Evolutionary conservation across 2,329 filamentous ascomycete genomes (phyloP).

Genomic region (Thielaviopsis euricoi): DNA sequence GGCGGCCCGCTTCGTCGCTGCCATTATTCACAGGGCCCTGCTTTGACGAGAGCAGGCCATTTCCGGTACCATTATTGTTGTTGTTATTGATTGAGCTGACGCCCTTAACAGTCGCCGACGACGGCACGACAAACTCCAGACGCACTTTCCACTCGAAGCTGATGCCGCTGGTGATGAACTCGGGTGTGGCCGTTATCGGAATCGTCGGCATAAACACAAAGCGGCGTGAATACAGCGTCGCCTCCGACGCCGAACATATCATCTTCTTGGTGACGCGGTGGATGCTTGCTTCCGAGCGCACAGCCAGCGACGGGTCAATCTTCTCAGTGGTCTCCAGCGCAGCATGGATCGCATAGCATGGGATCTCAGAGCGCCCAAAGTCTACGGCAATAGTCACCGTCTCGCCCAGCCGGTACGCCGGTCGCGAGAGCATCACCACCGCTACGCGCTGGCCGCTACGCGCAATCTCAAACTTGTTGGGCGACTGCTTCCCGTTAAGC

Average conservation of each 20-base stretch:
- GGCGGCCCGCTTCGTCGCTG: slow-evolving; percentile 13
- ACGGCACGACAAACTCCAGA: slow-evolving; percentile 79
- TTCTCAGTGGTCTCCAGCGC: slow-evolving; percentile 77
- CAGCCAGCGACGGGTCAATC: slow-evolving; percentile 61
- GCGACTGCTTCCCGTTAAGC: slow-evolving; percentile 52
- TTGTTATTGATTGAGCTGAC: background rate
- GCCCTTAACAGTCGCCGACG: background rate
- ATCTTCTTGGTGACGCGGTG: slow-evolving; percentile 72
- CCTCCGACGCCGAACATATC: slow-evolving; percentile 63
- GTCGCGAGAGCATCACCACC: slow-evolving; percentile 73
- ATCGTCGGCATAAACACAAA: slow-evolving; percentile 72
- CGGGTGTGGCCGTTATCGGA: slow-evolving; percentile 68
- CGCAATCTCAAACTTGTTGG: slow-evolving; percentile 91
- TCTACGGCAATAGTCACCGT: slow-evolving; percentile 71
- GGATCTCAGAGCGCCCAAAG: slow-evolving; percentile 59
- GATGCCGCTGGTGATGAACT: slow-evolving; percentile 81
- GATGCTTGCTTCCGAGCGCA: slow-evolving; percentile 74
- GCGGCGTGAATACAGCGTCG: slow-evolving; percentile 63
- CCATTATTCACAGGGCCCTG: background rate
- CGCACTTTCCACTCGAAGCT: slow-evolving; percentile 76
- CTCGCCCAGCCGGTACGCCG: slow-evolving; percentile 80
- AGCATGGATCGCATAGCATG: slow-evolving; percentile 72
- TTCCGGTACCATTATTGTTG: background rate
- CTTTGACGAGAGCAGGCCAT: too few relatives aligned
- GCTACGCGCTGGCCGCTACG: slow-evolving; percentile 84